Conservation (phyloP, 202 grass and related monocot genomes). For the Panicum virgatum region DNA sequence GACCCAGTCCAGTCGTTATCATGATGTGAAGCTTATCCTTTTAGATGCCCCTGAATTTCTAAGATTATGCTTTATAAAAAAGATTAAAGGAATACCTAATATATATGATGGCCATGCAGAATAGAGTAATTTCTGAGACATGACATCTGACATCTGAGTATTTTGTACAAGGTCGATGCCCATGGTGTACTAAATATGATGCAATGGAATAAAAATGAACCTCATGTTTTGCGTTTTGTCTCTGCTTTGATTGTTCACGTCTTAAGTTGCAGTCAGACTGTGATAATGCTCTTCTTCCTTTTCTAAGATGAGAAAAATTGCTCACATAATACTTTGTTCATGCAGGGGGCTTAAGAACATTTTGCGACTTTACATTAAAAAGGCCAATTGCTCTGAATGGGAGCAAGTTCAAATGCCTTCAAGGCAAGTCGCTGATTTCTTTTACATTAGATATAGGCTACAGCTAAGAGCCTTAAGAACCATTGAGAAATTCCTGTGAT, state of each 20-base stretch:
- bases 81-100: no score
- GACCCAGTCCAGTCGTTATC: no score
- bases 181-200: neutral
- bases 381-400: conserved; percentile 81
- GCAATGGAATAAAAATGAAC: conserved; percentile 6
- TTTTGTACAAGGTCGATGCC: conserved; percentile 18
- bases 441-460: conserved; percentile 15
- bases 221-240: neutral
- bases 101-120: neutral
- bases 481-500: no score
- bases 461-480: no score
- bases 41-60: neutral
- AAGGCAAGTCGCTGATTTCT: conserved; percentile 59
- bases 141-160: neutral
- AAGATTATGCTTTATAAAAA: no score
- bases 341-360: conserved; percentile 94
- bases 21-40: neutral
- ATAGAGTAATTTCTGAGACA: conserved; percentile 10
- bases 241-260: conserved; percentile 10
- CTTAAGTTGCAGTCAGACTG: neutral
- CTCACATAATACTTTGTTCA: conserved; percentile 45
- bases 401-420: conserved; percentile 80
- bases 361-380: conserved; percentile 85
- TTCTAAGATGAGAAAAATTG: neutral
- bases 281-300: neutral